Evolutionary conservation across 2,329 filamentous ascomycete genomes (phyloP), one percentile per base, ranked within the genome.

Genomic region (Aspergillus oerlinghausenensis): DNA sequence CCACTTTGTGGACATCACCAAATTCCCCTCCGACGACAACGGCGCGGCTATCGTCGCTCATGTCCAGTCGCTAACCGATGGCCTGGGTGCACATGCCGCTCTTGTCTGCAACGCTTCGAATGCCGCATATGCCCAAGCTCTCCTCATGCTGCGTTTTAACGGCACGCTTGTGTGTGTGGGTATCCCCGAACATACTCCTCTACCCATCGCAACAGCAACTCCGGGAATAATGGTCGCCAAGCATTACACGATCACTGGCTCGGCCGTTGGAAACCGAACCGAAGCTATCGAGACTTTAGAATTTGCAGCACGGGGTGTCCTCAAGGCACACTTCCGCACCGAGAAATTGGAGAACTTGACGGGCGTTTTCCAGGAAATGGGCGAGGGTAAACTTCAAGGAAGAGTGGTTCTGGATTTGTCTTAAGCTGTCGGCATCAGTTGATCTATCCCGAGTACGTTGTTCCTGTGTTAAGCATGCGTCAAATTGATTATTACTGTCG

Each of bases 1-100:
- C 67, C 80, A 82, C 61, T 89, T 88, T 71, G 75, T 89, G 57
- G 84, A 87, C 59, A 76, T 88, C 56, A 82, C 84, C 29, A 75
- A 79, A 55, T 79, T 77, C 63, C 69, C 73, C 4, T 61, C 63
- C 40, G 75, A 79, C 54, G 77, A 80, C 49, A 77, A 80, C 48
- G 79, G 79, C 32, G 67, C 69, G 40, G 77, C 78, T 11, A 75
- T 85, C 6, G 76, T 76, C 4, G 77, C 78, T 26, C 81, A 85
- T 48, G 82, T 88, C 50, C 80, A 81, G 63, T 77, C 76, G 38
- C 70, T 84, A 1, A 84, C 84, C 3, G 79, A 77, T 3, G 84
- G 84, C 0, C 70, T 84, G 6, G 85, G 86, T 28, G 85, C 83
- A 0, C 80, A 84, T 57, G 82, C 83, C 1, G 85, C 84, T 1